phyloP scores from a whole-genome alignment of 768 basidiomycete species.

The Hygrocybe punicea region DNA sequence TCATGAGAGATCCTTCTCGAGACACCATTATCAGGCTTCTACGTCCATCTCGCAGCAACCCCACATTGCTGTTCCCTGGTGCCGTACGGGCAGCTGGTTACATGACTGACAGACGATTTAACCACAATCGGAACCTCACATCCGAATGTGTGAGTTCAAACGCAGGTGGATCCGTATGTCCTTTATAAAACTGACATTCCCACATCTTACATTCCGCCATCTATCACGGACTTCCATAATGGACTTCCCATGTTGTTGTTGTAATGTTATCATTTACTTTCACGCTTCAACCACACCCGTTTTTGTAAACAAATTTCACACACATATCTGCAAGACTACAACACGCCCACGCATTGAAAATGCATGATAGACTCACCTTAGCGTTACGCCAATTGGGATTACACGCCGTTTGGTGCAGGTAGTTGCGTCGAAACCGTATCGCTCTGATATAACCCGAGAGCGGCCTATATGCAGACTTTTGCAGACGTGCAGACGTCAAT shows the following conservation, averaged over 20 bases:
- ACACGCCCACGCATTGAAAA: not conserved
- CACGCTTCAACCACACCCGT: no score
- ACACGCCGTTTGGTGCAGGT: slow-evolving; percentile 1
- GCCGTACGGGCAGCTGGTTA: slow-evolving; percentile 38
- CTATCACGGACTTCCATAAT: no score
- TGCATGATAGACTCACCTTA: not conserved
- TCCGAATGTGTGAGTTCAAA: not conserved
- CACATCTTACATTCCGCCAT: no score
- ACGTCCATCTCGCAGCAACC: slow-evolving; percentile 20
- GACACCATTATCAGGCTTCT: not conserved
- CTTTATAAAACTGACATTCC: not conserved
- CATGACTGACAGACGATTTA: not conserved
- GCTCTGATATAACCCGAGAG: no score
- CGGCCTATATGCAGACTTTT: no score
- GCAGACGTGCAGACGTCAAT: no score
- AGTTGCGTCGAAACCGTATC: not conserved
- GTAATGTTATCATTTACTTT: not conserved
- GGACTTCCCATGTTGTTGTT: no score
- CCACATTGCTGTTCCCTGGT: slow-evolving; percentile 35
- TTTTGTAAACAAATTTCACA: no score
- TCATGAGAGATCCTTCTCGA: slow-evolving; percentile 1
- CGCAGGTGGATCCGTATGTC: not conserved
- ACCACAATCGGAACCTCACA: not conserved
- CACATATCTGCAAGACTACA: no score
- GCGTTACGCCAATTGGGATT: not conserved